Evolutionary conservation across 1,284 basidiomycete species (phyloP).

Genomic region (Ceratobasidium sp.): DNA sequence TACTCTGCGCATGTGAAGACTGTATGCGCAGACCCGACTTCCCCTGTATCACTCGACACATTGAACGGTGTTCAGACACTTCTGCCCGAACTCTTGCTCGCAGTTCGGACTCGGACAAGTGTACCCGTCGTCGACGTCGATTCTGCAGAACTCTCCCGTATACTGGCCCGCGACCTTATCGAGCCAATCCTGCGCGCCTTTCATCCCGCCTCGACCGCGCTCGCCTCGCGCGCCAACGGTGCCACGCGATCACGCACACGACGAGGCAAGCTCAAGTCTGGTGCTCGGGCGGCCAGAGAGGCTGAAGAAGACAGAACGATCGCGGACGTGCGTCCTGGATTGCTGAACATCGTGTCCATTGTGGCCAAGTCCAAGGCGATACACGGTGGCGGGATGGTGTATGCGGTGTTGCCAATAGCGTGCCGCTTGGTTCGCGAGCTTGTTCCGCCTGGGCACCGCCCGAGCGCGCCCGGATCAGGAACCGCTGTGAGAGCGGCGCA

Average conservation of each 20-base stretch:
- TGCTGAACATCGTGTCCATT: neutral
- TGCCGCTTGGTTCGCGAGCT: constrained; percentile 9
- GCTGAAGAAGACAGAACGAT: neutral
- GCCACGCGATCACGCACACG: constrained; percentile 16
- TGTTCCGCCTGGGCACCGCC: neutral
- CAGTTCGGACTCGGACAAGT: neutral
- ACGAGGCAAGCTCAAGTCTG: constrained; percentile 16
- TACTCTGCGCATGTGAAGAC: constrained; percentile 2
- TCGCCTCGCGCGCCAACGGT: neutral
- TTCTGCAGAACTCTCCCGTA: constrained; percentile 4
- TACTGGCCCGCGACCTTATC: constrained; percentile 11
- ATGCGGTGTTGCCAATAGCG: constrained; percentile 25
- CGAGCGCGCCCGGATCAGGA: neutral
- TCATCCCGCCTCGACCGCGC: constrained; percentile 9
- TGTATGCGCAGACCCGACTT: constrained; percentile 22
- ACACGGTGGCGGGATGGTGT: neutral
- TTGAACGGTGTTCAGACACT: constrained; percentile 13
- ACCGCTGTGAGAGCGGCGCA: neutral
- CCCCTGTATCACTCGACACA: neutral
- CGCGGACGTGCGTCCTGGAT: constrained; percentile 15
- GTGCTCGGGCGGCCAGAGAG: constrained; percentile 17
- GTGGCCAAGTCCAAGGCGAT: neutral
- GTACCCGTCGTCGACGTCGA: neutral
- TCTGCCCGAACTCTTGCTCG: constrained; percentile 14
- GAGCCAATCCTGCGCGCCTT: neutral